Evolutionary conservation across 352 stramenopile genomes (phyloP), one percentile per base, ranked within the genome.

Genomic region (Pythium sp.): DNA sequence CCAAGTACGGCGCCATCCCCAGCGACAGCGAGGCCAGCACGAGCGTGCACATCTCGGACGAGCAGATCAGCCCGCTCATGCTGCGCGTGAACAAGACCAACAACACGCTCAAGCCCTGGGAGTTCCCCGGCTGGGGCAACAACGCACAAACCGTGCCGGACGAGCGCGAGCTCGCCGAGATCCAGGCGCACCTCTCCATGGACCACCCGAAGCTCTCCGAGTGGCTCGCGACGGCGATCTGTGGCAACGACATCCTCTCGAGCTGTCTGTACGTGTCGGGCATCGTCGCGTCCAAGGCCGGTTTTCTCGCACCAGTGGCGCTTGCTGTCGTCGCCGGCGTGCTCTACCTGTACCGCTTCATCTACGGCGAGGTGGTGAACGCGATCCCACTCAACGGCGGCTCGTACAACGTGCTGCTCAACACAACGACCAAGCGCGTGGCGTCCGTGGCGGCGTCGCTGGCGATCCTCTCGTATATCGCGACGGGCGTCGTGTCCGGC

Each of bases 351-450:
- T 94, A 93, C 73, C 91, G 90, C 24, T 97, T 97, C 72, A 98
- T 98, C 77, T 98, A 98, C 73, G 91, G 89, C 49, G 95, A 98
- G 69, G 95, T 97, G 32, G 88, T 96, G 64, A 92, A 92, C 73
- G 95, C 95, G 22, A 90, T 98, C 47, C 94, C 94, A 11, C 89
- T 98, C 60, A 98, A 98, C 76, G 95, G 95, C 64, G 95, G 95
- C 65, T 97, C 93, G 53, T 98, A 98, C 81, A 98, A 98, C 72
- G 90, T 98, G 57, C 82, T 98, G 63, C 83, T 98, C 56, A 98
- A 98, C 81, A 98, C 93, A 47, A 98, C 94, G 51, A 95, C 82
- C 28, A 98, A 98, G 77, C 85, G 90, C 62, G 77, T 98, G 49
- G 95, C 95, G 43, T 96, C 92, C 7, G 90, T 98, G 53, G 95